Conservation (phyloP, 257 asterid species). For the Henckelia pumila region DNA sequence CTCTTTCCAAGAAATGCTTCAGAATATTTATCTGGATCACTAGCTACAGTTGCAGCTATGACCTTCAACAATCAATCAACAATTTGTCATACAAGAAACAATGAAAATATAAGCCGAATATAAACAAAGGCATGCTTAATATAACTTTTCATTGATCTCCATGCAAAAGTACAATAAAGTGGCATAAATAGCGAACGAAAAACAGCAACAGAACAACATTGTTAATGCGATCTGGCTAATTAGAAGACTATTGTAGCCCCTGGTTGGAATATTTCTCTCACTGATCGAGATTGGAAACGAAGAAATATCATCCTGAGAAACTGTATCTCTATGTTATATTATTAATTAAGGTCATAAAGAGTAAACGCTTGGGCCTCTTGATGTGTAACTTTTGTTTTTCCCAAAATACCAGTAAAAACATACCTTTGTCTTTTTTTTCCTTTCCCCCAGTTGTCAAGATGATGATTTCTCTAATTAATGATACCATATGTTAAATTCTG, state of each 20-base stretch:
- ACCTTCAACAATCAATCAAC: constrained; percentile 46
- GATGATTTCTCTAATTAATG: neutral
- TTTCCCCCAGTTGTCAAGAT: neutral
- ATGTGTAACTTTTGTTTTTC: neutral
- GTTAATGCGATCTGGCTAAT: neutral
- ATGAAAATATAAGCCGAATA: neutral
- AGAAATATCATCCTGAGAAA: neutral
- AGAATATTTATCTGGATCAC: constrained; percentile 72
- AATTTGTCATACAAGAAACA: constrained; percentile 20
- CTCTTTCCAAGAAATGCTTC: constrained; percentile 88
- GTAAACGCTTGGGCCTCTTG: neutral
- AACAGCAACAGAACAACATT: neutral
- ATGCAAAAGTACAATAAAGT: neutral
- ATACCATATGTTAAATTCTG: neutral
- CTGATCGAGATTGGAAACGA: neutral
- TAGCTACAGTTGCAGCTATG: constrained; percentile 86
- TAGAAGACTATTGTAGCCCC: neutral
- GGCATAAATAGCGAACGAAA: neutral
- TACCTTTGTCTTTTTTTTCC: neutral
- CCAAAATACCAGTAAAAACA: neutral
- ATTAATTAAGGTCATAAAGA: neutral
- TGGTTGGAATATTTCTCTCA: neutral
- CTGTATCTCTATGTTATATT: neutral
- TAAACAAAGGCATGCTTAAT: neutral
- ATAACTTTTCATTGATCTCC: neutral